Conservation (phyloP, 2,329 filamentous ascomycete genomes). For the Colletotrichum zoysiae region DNA sequence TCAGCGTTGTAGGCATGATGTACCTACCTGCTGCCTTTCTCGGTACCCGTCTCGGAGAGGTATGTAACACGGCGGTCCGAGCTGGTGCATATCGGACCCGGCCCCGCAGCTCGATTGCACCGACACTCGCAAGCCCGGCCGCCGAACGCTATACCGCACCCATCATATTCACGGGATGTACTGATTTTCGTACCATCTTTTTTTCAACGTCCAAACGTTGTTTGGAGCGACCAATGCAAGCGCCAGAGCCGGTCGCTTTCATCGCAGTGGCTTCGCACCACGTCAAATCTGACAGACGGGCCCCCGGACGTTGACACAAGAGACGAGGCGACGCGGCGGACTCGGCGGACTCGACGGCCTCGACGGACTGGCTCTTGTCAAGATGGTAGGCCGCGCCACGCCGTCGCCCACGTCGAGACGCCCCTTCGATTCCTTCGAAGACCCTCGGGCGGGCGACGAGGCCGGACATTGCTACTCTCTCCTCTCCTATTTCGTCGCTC, state of each 20-base stretch:
- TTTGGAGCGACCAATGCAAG: slow-evolving; percentile 4
- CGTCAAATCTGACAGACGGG: not conserved
- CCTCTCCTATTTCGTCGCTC: not conserved
- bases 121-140: not conserved
- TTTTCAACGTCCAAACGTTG: not conserved
- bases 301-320: not conserved
- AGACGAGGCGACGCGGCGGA: slow-evolving; percentile 3
- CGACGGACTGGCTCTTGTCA: not conserved
- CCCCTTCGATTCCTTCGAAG: not conserved
- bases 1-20: not conserved
- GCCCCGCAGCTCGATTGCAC: not conserved
- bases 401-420: not conserved
- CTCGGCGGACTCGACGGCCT: not conserved
- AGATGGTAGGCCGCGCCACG: slow-evolving; percentile 1
- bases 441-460: not conserved
- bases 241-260: slow-evolving; percentile 2
- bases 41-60: not conserved
- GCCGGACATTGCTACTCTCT: not conserved
- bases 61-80: not conserved
- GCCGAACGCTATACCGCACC: not conserved
- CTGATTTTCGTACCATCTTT: not conserved
- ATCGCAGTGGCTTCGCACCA: slow-evolving; percentile 14
- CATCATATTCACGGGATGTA: no score
- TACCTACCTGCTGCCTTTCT: not conserved
- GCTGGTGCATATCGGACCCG: not conserved